Conservation (phyloP, 2,329 filamentous ascomycete species). For the Colletotrichum sp. region DNA sequence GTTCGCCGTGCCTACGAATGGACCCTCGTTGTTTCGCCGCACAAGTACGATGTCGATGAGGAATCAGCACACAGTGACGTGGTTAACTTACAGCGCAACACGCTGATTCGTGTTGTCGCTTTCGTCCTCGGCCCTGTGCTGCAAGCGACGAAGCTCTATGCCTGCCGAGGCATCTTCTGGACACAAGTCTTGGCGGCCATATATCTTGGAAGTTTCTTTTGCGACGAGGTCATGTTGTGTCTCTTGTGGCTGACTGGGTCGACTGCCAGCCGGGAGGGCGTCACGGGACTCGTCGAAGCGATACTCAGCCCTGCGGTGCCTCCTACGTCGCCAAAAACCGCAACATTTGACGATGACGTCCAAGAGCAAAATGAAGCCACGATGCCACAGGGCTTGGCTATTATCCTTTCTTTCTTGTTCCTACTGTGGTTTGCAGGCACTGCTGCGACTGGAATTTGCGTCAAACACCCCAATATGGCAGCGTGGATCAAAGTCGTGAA, state of each 20-base stretch:
- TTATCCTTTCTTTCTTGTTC: background rate
- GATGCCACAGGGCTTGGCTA: background rate
- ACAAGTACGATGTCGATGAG: background rate
- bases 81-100: background rate
- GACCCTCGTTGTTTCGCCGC: background rate
- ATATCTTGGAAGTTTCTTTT: background rate
- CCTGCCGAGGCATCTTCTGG: background rate
- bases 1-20: background rate
- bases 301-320: background rate
- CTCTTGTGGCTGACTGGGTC: background rate
- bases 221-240: background rate
- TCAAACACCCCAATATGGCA: background rate
- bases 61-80: background rate
- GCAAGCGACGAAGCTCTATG: background rate
- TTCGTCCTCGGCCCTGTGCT: background rate
- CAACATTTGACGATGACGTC: background rate
- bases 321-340: background rate
- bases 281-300: background rate
- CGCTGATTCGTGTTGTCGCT: background rate
- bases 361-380: background rate
- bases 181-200: background rate
- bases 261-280: background rate
- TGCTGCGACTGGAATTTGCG: background rate
- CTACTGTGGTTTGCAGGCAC: background rate
- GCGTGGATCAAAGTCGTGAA: background rate